Conservation (phyloP, 345 rosid genomes). For the Bretschneidera sinensis region DNA sequence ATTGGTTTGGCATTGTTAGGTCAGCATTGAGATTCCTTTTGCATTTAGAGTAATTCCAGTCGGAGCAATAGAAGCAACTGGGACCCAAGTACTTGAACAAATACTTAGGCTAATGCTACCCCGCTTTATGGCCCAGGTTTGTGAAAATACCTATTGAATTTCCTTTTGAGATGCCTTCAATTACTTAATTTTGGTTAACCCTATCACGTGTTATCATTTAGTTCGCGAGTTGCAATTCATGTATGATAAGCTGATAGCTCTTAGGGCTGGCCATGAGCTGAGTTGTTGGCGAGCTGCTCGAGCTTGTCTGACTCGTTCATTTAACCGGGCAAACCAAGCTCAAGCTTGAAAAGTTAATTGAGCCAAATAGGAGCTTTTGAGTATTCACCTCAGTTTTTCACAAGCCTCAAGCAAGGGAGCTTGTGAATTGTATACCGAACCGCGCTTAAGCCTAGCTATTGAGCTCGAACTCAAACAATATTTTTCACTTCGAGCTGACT, state of each 20-base stretch:
- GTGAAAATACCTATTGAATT: conserved; percentile 12
- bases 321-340: no score
- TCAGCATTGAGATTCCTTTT: conserved; percentile 72
- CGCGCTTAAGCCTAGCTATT: no score
- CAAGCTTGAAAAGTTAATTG: not conserved
- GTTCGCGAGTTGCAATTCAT: not conserved
- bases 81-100: conserved; percentile 77
- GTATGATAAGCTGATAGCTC: not conserved
- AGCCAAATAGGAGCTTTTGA: not conserved
- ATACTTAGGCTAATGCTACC: conserved; percentile 84
- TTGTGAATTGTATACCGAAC: no score
- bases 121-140: conserved; percentile 88
- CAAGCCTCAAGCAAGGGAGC: no score
- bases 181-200: not conserved
- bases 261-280: not conserved
- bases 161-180: conserved; percentile 2
- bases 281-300: not conserved
- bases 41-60: conserved; percentile 70
- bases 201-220: not conserved
- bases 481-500: no score
- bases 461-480: no score
- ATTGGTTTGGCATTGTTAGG: conserved; percentile 30
- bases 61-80: conserved; percentile 70
- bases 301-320: no score
- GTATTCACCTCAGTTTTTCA: no score